phyloP scores from a whole-genome alignment of 2,329 filamentous ascomycete genomes.

The Pseudocercospora macadamiae region DNA sequence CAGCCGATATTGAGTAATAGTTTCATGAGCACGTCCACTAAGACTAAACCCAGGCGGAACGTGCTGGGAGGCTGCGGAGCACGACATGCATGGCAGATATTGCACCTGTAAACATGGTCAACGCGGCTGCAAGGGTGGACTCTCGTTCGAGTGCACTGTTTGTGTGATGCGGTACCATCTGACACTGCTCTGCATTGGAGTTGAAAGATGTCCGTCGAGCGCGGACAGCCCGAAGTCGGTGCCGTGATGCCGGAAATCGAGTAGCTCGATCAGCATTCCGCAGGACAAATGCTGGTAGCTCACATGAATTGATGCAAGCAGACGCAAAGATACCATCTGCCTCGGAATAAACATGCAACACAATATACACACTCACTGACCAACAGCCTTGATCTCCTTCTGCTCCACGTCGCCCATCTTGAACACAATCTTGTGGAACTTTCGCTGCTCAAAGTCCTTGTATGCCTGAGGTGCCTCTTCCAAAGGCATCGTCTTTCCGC shows the following conservation, averaged over 20 bases:
- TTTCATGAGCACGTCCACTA: not conserved
- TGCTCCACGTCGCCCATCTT: conserved; percentile 38
- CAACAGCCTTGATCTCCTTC: conserved; percentile 23
- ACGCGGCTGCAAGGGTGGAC: not conserved
- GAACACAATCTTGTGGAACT: conserved; percentile 58
- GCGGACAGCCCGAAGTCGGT: too few species aligned
- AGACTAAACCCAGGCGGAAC: not conserved
- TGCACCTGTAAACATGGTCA: not conserved
- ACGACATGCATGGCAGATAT: not conserved
- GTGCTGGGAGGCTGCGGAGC: not conserved
- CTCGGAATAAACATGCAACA: not conserved
- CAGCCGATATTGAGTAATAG: not conserved
- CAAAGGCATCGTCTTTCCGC: conserved; percentile 57
- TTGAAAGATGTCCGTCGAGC: too few species aligned
- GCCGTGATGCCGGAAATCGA: not conserved
- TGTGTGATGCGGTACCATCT: too few species aligned
- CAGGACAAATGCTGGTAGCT: not conserved
- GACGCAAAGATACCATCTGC: not conserved
- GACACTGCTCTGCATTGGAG: too few species aligned
- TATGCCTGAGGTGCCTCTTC: conserved; percentile 56
- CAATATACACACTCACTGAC: conserved; percentile 3
- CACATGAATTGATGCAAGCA: too few species aligned
- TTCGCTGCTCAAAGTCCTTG: conserved; percentile 56
- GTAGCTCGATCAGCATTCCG: not conserved
- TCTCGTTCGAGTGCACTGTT: too few species aligned